Conservation (phyloP, 139 green algal species). For the Zygnema cylindricum region DNA sequence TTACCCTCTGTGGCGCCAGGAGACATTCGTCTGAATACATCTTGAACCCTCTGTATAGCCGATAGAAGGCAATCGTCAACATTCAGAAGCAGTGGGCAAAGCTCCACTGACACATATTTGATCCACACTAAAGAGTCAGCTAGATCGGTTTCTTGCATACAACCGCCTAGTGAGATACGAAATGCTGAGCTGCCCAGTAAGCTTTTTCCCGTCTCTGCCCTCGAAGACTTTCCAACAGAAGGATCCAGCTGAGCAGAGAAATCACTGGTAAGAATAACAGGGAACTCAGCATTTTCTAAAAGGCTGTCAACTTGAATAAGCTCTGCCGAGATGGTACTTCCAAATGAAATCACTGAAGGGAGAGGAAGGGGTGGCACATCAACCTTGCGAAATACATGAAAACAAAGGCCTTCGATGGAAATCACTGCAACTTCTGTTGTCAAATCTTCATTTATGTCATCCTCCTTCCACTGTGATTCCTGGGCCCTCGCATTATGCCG, state of each 20-base stretch:
- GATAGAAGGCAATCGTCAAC: conserved; percentile 32
- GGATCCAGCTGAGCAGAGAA: conserved; percentile 17
- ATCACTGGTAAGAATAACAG: conserved; percentile 41
- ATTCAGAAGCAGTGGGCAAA: conserved; percentile 19
- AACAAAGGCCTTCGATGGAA: background rate
- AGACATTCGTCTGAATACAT: background rate
- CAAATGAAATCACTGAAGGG: background rate
- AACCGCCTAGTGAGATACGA: background rate
- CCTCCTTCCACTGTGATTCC: too few species aligned
- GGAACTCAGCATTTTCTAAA: conserved; percentile 21
- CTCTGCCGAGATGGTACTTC: background rate
- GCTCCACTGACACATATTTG: background rate
- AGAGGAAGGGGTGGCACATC: background rate
- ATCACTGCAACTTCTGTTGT: background rate
- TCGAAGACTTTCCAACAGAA: background rate
- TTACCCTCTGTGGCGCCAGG: background rate
- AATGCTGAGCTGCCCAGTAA: background rate
- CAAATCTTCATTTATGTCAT: background rate
- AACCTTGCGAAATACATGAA: background rate
- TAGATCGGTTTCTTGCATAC: background rate
- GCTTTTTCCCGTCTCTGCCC: background rate
- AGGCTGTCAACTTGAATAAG: conserved; percentile 46
- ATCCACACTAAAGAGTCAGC: background rate
- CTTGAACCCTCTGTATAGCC: background rate
- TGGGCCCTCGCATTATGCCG: background rate